These are phyloP conservation scores for Senna tora DNA, from an alignment of 306 rosid species.

Conservation along the genomic window DNA sequence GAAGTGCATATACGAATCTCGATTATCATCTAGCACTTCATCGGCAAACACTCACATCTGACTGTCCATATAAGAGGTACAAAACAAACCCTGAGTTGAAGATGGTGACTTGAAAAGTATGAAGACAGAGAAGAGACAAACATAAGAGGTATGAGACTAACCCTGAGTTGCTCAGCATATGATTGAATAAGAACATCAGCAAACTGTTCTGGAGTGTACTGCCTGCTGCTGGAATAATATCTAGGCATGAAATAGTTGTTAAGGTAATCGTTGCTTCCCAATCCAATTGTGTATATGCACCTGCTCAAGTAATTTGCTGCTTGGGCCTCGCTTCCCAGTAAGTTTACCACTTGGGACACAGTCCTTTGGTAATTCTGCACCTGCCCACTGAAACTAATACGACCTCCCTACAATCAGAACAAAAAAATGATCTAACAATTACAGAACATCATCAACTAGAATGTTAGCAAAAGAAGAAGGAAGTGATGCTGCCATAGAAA, in stretches of 20 bases:
- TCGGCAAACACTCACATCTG: too few species aligned
- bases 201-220: conserved; percentile 64
- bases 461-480: conserved; percentile 14
- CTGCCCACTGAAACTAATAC: conserved; percentile 78
- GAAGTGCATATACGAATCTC: too few species aligned
- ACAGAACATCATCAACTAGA: background rate
- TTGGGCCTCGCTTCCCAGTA: conserved; percentile 65
- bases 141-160: conserved; percentile 35
- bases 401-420: conserved; percentile 61
- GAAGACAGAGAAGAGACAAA: background rate
- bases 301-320: conserved; percentile 73
- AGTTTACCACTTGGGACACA: conserved; percentile 70
- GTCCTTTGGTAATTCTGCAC: conserved; percentile 69
- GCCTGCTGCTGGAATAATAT: conserved; percentile 57
- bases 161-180: conserved; percentile 63
- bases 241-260: conserved; percentile 94
- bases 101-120: background rate
- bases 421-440: background rate
- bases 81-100: too few species aligned
- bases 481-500: background rate
- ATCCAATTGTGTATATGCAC: conserved; percentile 82
- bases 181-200: conserved; percentile 66
- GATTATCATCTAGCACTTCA: too few species aligned
- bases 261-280: conserved; percentile 94
- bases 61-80: too few species aligned